Conservation (phyloP, 2,329 filamentous ascomycete genomes). For the Teratosphaeria pseudoeucalypti region DNA sequence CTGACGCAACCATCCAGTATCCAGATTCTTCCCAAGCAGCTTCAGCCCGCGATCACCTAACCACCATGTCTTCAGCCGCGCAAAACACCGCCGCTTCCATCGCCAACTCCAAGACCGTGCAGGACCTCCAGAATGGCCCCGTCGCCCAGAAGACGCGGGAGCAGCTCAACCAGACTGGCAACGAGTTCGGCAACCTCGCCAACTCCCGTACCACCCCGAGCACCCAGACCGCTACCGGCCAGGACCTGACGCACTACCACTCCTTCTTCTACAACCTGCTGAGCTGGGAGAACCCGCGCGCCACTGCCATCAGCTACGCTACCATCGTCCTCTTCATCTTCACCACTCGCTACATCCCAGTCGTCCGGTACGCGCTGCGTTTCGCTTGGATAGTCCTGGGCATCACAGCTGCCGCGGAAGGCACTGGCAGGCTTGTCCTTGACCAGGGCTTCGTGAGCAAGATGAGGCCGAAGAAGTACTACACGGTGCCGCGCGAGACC, state of each 20-base stretch:
- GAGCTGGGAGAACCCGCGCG: constrained; percentile 57
- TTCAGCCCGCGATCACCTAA: not conserved
- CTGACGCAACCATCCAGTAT: not conserved
- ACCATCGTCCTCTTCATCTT: constrained; percentile 50
- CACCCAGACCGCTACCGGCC: constrained; percentile 47
- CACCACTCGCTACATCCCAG: constrained; percentile 51
- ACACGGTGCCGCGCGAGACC: constrained; percentile 54
- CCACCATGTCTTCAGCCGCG: constrained; percentile 31
- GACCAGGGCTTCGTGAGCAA: constrained; percentile 50
- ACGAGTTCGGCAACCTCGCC: constrained; percentile 49
- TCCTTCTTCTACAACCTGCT: constrained; percentile 56
- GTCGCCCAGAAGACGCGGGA: constrained; percentile 47
- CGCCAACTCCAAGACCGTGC: constrained; percentile 39
- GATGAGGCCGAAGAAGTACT: constrained; percentile 55
- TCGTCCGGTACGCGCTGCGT: constrained; percentile 53
- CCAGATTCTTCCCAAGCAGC: not conserved
- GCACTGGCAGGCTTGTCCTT: constrained; percentile 45
- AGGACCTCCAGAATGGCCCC: constrained; percentile 42
- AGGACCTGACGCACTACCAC: constrained; percentile 56
- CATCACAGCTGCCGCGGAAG: constrained; percentile 47
- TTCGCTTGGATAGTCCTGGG: constrained; percentile 48
- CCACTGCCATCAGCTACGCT: constrained; percentile 51
- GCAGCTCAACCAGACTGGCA: constrained; percentile 45
- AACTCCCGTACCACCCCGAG: constrained; percentile 43
- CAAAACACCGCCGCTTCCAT: constrained; percentile 38